Evolutionary conservation across 2,329 filamentous ascomycete species (phyloP).

Genomic region (Paracoccidioides brasiliensis): DNA sequence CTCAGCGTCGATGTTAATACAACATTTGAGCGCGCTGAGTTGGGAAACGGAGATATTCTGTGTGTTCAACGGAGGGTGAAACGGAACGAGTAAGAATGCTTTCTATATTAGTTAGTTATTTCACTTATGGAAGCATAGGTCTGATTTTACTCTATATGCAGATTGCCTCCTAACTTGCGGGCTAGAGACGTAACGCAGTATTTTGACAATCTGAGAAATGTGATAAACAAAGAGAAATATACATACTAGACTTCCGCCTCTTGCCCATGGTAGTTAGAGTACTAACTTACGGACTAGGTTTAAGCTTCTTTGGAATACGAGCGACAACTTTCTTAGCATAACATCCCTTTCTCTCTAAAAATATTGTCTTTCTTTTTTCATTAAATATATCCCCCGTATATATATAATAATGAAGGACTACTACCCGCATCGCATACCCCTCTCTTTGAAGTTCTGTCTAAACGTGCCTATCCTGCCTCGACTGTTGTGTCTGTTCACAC

Average conservation of each 20-base stretch:
- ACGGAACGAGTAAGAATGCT: neutral
- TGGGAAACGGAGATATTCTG: neutral
- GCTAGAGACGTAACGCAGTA: neutral
- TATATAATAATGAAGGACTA: too few species aligned
- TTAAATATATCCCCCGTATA: too few species aligned
- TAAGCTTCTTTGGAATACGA: too few species aligned
- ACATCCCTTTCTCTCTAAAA: too few species aligned
- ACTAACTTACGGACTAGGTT: too few species aligned
- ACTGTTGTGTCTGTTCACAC: neutral
- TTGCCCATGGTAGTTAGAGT: too few species aligned
- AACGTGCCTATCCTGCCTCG: neutral
- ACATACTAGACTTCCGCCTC: neutral
- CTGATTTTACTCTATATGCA: neutral
- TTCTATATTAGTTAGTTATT: neutral
- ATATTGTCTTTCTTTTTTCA: too few species aligned
- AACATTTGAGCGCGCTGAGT: neutral
- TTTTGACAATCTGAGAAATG: conserved; percentile 2
- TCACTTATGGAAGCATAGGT: too few species aligned
- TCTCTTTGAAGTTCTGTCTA: neutral
- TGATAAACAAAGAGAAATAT: neutral
- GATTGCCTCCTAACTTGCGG: neutral
- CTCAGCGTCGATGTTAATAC: neutral
- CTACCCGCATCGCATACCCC: too few species aligned
- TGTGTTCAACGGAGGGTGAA: neutral
- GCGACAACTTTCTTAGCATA: too few species aligned